Evolutionary conservation across 106 monocot species (phyloP), one percentile per base, ranked within the genome.

Genomic region (Xerophyta viscosa): DNA sequence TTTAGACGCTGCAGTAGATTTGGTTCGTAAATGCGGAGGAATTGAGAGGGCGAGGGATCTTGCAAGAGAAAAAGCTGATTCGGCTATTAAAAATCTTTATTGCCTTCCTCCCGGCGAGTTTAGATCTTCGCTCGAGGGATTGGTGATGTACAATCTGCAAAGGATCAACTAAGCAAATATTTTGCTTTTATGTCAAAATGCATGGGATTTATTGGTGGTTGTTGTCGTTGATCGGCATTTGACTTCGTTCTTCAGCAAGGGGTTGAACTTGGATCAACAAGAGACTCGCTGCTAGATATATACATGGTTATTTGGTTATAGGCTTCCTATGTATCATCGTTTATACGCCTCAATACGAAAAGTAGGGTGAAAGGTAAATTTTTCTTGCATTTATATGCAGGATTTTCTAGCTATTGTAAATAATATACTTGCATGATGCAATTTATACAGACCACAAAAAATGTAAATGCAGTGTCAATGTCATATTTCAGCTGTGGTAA

Each of bases 141-240:
- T 98, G 59, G 79, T 98, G 24, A 76, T 57, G 53, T 98, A 86
- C 29, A 90, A 86, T 79, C 85, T 98, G 33, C 71, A 86, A 55
- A 58, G 86, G 69, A 82, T 79, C 12, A 72, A 79, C 27, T 91
- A 68, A 61, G 29, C 15, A 11, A 33, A 33, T 6, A 33, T 11
- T 33, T 11, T 6, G 5, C 11, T 11, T 33, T 33, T 5, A 33
- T 6, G 33, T 6, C 5, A 33, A 11, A 33, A 33, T 11, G 11
- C 5, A 36, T 36, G 33, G 5, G 33, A 36, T 6, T 36, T 36
- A 6, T 36, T 36, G n/a, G n/a, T n/a, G n/a, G n/a, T n/a, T n/a
- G n/a, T n/a, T n/a, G n/a, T n/a, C n/a, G n/a, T n/a, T 36, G 11
- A 36, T 11, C 33, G 33, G 11, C 11, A 5, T 11, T 6, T 36